Evolutionary conservation across 23 red algal species (phyloP), one percentile per base, ranked within the genome.

Genomic region (Gracilaria gracilis): DNA sequence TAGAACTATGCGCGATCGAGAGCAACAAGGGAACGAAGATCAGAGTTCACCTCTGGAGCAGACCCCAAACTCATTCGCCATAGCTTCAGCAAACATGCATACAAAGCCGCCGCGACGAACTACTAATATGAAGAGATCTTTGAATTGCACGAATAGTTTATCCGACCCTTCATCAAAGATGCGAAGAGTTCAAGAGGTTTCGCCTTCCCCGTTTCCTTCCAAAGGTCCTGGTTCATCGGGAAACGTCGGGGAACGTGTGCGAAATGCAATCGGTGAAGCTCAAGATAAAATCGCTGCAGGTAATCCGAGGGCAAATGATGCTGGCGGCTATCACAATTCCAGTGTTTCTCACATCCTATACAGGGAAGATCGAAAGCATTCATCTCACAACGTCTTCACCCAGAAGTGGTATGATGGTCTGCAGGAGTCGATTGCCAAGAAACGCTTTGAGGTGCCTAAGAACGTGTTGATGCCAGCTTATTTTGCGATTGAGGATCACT

Each of bases 401-500:
- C 1, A 4, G 27, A 25, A 31, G 23, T 62, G 59, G 59, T 62
- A 62, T 19, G 27, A 31, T 4, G 13, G 24, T 62, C 24, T 62
- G 24, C 59, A 62, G 24, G 51, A 29, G 13, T 62, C 27, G 59
- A 62, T 29, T 62, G 59, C 4, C 21, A 62, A 62, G 27, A 62
- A 62, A 29, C 59, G 59, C 13, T 62, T 62, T 31, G 2, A 2
- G n/a, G 24, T 62, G 13, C 24, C 59, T 62, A 2, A 62, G 27
- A 62, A 62, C 19, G 59, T 62, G 3, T 29, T 62, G 59, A 62
- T 62, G 59, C 59, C 59, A 29, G 24, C 0, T 62, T 62, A 62
- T 62, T 62, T 62, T 31, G 59, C 59, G 59, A 62, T 62, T 62
- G 59, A 62, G 2, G 59, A 62, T 14, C 24, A 62, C 59, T 62